Evolutionary conservation across 2,329 filamentous ascomycete species (phyloP).

Genomic region (Leptodontidium sp.): DNA sequence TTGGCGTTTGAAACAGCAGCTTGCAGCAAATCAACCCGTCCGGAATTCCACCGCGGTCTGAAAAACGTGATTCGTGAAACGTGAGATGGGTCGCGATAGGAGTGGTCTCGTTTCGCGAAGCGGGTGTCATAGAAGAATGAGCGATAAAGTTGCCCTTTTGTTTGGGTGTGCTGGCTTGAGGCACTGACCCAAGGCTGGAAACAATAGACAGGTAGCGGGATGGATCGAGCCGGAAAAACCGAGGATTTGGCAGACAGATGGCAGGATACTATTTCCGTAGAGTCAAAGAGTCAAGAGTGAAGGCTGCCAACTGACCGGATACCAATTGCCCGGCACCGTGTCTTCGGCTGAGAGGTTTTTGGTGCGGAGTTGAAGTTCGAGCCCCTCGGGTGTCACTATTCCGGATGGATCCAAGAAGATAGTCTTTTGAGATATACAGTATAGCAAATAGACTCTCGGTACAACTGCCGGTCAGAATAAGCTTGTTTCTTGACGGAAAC

Average conservation of each 20-base stretch:
- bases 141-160: not conserved
- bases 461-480: not conserved
- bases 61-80: slow-evolving; percentile 16
- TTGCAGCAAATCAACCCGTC: not conserved
- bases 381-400: not conserved
- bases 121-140: too few species aligned
- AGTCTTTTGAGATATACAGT: not conserved
- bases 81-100: not conserved
- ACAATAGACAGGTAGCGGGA: slow-evolving; percentile 7
- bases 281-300: not conserved
- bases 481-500: not conserved
- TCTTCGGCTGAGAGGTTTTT: not conserved
- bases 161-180: not conserved
- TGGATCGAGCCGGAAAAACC: slow-evolving; percentile 1
- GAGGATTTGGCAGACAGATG: slow-evolving; percentile 6
- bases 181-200: not conserved
- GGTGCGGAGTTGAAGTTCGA: not conserved
- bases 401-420: not conserved
- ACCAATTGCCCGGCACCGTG: not conserved
- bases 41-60: not conserved
- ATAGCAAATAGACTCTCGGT: not conserved
- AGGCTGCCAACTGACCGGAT: slow-evolving; percentile 1
- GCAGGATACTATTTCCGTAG: slow-evolving; percentile 12
- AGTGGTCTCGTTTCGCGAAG: not conserved
- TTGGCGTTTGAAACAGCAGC: slow-evolving; percentile 18